Conservation (phyloP, 192 early-diverging fungal genomes). For the Coemansia sp. region DNA sequence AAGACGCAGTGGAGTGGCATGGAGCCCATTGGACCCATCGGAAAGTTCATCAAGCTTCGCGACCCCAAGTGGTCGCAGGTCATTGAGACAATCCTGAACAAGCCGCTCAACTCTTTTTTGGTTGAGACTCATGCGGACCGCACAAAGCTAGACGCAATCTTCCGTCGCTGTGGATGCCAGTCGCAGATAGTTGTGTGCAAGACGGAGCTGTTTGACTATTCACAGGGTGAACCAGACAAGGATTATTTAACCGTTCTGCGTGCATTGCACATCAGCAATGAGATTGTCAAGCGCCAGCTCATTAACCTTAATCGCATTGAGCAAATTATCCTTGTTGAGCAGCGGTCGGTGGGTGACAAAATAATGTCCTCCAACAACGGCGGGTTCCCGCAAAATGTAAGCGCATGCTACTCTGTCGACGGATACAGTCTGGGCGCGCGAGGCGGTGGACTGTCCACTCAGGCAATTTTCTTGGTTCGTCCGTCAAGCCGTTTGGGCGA, state of each 20-base stretch:
- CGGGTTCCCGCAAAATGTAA: conserved; percentile 63
- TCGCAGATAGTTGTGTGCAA: conserved; percentile 63
- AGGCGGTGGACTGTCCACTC: conserved; percentile 46
- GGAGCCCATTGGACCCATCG: conserved; percentile 70
- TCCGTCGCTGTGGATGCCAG: conserved; percentile 52
- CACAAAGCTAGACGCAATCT: conserved; percentile 54
- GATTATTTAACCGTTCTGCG: conserved; percentile 65
- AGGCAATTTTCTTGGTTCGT: conserved; percentile 40
- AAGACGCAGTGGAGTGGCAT: conserved; percentile 48
- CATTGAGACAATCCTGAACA: conserved; percentile 66
- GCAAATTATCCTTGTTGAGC: conserved; percentile 65
- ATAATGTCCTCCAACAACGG: conserved; percentile 56
- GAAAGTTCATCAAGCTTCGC: conserved; percentile 61
- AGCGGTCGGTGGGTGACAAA: conserved; percentile 41
- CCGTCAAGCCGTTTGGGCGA: conserved; percentile 55
- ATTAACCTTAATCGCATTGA: conserved; percentile 70
- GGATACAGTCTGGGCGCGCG: conserved; percentile 63
- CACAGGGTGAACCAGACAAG: conserved; percentile 61
- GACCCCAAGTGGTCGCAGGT: conserved; percentile 59
- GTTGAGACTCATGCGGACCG: conserved; percentile 69
- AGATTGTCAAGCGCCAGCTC: conserved; percentile 72
- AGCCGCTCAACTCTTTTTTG: conserved; percentile 64
- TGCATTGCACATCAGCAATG: conserved; percentile 60
- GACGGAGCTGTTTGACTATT: conserved; percentile 68
- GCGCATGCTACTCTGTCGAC: conserved; percentile 59